Evolutionary conservation across 805 yeast genomes (phyloP).

Genomic region (Nakazawaea ambrosiae): DNA sequence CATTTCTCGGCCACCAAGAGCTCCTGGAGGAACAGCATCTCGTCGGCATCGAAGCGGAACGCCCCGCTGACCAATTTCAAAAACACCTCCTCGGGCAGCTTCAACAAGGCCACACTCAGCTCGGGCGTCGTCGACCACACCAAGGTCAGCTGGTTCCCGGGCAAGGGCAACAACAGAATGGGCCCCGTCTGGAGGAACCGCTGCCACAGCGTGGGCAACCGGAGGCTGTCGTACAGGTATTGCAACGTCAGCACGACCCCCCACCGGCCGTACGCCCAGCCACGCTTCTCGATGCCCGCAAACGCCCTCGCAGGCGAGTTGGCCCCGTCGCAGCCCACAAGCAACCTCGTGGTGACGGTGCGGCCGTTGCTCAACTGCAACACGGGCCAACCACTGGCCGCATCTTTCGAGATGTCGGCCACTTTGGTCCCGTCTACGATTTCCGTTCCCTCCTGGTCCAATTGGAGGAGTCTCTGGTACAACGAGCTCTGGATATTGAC

Average conservation of each 20-base stretch:
- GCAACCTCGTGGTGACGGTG: slow-evolving; percentile 55
- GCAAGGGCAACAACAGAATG: slow-evolving; percentile 82
- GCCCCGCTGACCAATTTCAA: slow-evolving; percentile 78
- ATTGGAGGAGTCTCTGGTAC: slow-evolving; percentile 42
- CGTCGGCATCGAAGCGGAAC: slow-evolving; percentile 69
- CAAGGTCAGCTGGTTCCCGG: slow-evolving; percentile 78
- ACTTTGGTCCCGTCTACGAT: slow-evolving; percentile 67
- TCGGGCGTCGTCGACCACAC: slow-evolving; percentile 91
- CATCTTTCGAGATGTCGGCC: slow-evolving; percentile 33
- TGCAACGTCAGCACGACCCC: slow-evolving; percentile 92
- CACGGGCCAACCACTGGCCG: slow-evolving; percentile 63
- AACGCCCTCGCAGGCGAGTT: slow-evolving; percentile 86
- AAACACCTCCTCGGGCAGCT: slow-evolving; percentile 56
- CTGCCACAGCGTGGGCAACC: slow-evolving; percentile 78
- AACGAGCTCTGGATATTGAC: slow-evolving; percentile 76
- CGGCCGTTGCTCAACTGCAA: slow-evolving; percentile 64
- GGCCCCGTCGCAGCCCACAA: slow-evolving; percentile 94
- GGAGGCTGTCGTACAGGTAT: slow-evolving; percentile 63
- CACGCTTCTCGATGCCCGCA: slow-evolving; percentile 78
- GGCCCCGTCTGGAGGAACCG: slow-evolving; percentile 90
- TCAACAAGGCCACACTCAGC: slow-evolving; percentile 53
- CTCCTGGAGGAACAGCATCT: slow-evolving; percentile 62
- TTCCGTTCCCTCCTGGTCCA: slow-evolving; percentile 22
- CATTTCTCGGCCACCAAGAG: slow-evolving; percentile 14
- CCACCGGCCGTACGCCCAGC: slow-evolving; percentile 84